A percentile compares a stretch with the other conserved stretches of the same genome.
These are phyloP conservation scores for Sphagnum tenellum DNA, from an alignment of 225 moss, liverwort and hornwort species.

Conservation along the genomic window DNA sequence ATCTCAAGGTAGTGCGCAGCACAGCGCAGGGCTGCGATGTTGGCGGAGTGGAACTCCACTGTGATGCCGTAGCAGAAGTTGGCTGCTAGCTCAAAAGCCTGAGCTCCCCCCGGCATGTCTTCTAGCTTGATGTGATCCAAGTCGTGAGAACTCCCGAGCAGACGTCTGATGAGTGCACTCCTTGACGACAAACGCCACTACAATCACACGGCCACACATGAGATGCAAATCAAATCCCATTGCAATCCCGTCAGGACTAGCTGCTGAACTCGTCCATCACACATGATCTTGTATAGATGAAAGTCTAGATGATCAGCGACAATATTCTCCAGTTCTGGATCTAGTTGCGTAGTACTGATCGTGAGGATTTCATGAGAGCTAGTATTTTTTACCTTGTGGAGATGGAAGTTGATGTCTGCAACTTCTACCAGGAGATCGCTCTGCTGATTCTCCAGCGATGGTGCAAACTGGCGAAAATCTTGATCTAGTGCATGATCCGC, in stretches of 20 bases:
- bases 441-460: constrained; percentile 4
- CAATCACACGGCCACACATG: no score
- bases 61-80: constrained; percentile 49
- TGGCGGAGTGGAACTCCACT: constrained; percentile 39
- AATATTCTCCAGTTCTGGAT: no score
- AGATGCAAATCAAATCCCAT: no score
- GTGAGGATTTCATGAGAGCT: no score
- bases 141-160: constrained; percentile 28
- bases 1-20: constrained; percentile 44
- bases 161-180: no score
- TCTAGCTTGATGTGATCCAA: constrained; percentile 27
- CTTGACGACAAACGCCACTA: no score
- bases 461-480: no score
- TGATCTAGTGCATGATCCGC: constrained; percentile 12
- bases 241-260: constrained; percentile 10
- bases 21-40: constrained; percentile 33
- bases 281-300: constrained; percentile 23
- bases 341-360: no score
- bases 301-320: no score
- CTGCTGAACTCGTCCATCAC: constrained; percentile 29
- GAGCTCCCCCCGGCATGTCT: constrained; percentile 40
- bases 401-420: constrained; percentile 31
- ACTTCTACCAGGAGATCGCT: constrained; percentile 41
- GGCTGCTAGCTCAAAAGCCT: constrained; percentile 47
- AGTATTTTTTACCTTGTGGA: constrained; percentile 26